Evolutionary conservation across 2,329 filamentous ascomycete genomes (phyloP), one percentile per base, ranked within the genome.

Genomic region (Neonectria punicea): DNA sequence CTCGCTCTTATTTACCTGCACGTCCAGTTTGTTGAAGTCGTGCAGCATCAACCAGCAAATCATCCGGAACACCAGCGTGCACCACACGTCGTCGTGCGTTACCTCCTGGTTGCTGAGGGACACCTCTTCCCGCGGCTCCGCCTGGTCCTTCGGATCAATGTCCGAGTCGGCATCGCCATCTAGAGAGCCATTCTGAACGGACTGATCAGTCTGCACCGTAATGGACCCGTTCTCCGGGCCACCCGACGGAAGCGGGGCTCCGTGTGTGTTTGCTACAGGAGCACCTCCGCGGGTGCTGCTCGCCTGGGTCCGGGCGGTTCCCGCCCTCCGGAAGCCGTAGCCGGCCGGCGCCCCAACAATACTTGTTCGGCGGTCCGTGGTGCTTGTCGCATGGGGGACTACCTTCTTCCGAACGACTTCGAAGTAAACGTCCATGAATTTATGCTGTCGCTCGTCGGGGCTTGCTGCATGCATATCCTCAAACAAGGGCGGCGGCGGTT

Each of bases 11-110:
- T 82, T 77, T 3, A 85, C 74, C 73, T 87, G 85, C 10, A 84
- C 78, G 60, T 88, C 86, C 63, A 82, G 79, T 71, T 84, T 85
- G 73, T 86, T 79, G 57, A 88, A 88, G 68, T 88, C 85, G 69
- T 89, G 86, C 65, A 88, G 75, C 76, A 85, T 80, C 57, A 88
- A 74, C 87, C 86, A 88, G 72, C 85, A 87, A 25, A 88, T 78
- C 86, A 88, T 88, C 28, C 86, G 77, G 66, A 88, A 85, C 4
- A 87, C 80, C 18, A 88, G 75, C 8, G 82, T 83, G 68, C 84
- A 85, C 86, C 86, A 88, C n/a, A 87, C 81, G 8, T 82, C 79
- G 47, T 81, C 79, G 47, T 79, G 75, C n/a, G 73, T 73, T 13
- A 74, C 75, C 5, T 66, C 58, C 54, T 75, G 63, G 2, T 70